Percentiles rank a stretch among this genome's conserved stretches.
phyloP scores from a whole-genome alignment of 441 rosid species.

The Arabidopsis hybrid region DNA sequence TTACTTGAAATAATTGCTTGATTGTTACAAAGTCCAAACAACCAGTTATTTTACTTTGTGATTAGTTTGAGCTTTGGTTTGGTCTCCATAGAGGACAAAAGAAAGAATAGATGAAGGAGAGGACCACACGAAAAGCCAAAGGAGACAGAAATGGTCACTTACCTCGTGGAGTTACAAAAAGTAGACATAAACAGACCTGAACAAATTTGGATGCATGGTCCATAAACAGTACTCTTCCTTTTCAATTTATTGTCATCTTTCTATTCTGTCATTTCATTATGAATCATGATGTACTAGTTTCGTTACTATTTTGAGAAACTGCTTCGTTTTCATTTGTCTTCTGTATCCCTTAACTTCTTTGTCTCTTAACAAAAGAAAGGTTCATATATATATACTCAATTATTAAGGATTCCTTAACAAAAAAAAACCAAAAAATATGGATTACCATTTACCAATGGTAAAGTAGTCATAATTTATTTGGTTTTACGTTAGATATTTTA shows the following conservation, averaged over 20 bases:
- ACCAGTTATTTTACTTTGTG: not conserved
- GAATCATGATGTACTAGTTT: not conserved
- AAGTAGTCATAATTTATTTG: too few relatives aligned
- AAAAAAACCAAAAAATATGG: too few relatives aligned
- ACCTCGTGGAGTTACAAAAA: conserved; percentile 41
- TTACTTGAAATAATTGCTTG: conserved; percentile 3
- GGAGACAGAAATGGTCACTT: conserved; percentile 45
- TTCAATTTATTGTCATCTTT: conserved; percentile 34
- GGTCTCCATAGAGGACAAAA: conserved; percentile 1
- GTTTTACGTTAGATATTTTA: too few relatives aligned
- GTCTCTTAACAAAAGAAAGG: not conserved
- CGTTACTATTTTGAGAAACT: conserved; percentile 24
- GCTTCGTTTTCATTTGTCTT: conserved; percentile 5
- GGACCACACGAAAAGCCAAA: conserved; percentile 36
- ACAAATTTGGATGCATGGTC: conserved; percentile 37
- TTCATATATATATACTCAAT: not conserved
- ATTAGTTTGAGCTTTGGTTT: not conserved
- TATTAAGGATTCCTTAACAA: too few relatives aligned
- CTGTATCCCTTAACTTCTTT: not conserved
- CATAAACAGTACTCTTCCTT: conserved; percentile 31
- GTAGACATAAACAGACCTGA: conserved; percentile 40
- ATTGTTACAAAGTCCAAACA: not conserved
- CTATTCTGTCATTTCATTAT: conserved; percentile 39
- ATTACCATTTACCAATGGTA: too few relatives aligned
- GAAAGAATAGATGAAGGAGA: conserved; percentile 14